Base-by-base conservation (phyloP, 495 filamentous ascomycete genomes). In the Haplographium delicatum region DNA sequence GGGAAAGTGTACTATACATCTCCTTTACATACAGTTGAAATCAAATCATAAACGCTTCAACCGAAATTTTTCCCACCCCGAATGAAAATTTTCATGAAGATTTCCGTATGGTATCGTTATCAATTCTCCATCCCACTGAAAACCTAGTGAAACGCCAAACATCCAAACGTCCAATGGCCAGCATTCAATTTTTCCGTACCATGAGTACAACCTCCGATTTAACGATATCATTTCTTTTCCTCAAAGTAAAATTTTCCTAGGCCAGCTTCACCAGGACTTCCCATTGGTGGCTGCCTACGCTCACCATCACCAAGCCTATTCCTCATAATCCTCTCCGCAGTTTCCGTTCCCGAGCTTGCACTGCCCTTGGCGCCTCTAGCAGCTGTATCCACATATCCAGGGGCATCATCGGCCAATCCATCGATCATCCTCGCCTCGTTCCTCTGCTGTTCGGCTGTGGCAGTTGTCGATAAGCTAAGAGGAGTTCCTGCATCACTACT, bases 181-280 rank as follows among this genome's bases (percentile, higher is more conserved):
- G 8, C 35, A n/a, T n/a, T n/a, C n/a, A n/a, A n/a, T n/a, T n/a
- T n/a, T n/a, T n/a, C n/a, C n/a, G n/a, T n/a, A n/a, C n/a, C n/a
- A n/a, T n/a, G n/a, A n/a, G n/a, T n/a, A n/a, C n/a, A n/a, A n/a
- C n/a, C n/a, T n/a, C 4, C 16, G 18, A 20, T 39, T 4, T 8
- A 19, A 11, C 9, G 2, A 0, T 2, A 19, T 19, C 15, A 70
- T 43, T 69, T 71, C 48, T 67, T 68, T 5, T 68, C 72, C 56
- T 79, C 76, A 49, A 75, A 80, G 45, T 72, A 75, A 58, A 79
- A 78, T 45, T 72, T 72, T 7, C 76, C 76, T 47, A 80, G 54
- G 44, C 65, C 60, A 51, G 72, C 63, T 33, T 65, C 63, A 22
- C 61, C 62, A 0, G 69, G 62, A 39, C 59, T 71, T 22, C 69